Base-by-base conservation (phyloP, 179 eudicot species). In the Actinidia chinensis region DNA sequence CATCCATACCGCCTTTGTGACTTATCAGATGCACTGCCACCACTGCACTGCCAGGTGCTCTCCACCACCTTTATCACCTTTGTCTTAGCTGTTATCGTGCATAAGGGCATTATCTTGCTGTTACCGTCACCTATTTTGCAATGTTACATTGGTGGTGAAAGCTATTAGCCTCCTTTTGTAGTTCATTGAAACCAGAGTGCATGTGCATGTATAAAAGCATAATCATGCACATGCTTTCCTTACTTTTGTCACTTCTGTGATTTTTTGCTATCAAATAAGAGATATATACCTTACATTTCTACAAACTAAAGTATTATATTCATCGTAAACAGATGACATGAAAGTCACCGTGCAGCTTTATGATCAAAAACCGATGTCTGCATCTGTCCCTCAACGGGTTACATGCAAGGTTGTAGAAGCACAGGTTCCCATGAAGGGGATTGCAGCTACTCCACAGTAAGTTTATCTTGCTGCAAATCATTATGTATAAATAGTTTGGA, bases 361-460 rank as follows among this genome's bases (percentile, higher is more conserved):
- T 83, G 91, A 96, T 84, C 97, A 78, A 28, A 88, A 86, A 83
- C 89, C 94, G 58, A 82, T 92, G 94, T 92, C 96, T 73, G 98
- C 97, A 47, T 88, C 97, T 8, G 82, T 96, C 85, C 99, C 99
- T 73, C 83, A 76, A 74, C 91, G 93, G 76, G 99, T 96, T 63
- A 90, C 97, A 22, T 96, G 99, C 86, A 89, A 89, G 66, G 98
- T 96, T 77, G 88, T 87, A 77, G 93, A 94, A 81, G 96, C 99
- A 71, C 93, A 86, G 75, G 79, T 87, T 77, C 89, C 90, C 75
- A 84, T 86, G 80, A 96, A 92, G 87, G 98, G 97, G 52, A 83
- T 91, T 74, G 88, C 92, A 64, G 93, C 88, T 12, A 89, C 91
- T 73, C 88, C 97, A 42, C 97, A 90, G 98, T 95, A 90, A 74